phyloP scores from a whole-genome alignment of 169 alveolate genomes.

The Plasmodium knowlesi region DNA sequence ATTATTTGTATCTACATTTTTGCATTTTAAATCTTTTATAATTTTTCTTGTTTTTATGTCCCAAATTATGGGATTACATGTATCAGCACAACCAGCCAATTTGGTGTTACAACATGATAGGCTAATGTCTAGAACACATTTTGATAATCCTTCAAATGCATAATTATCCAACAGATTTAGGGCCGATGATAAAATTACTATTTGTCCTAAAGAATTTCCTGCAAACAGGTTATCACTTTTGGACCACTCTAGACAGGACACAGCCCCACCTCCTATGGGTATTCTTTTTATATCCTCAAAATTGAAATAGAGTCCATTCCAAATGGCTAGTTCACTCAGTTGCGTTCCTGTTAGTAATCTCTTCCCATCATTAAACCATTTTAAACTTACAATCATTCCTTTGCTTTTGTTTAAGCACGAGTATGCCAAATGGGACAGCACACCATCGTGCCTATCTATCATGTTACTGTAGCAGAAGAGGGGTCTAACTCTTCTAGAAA shows the following conservation, averaged over 20 bases:
- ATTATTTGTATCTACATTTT: conserved; percentile 82
- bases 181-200: conserved; percentile 87
- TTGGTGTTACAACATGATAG: conserved; percentile 82
- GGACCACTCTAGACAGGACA: conserved; percentile 86
- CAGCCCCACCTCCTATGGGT: conserved; percentile 88
- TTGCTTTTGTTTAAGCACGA: conserved; percentile 67
- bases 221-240: conserved; percentile 84
- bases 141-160: conserved; percentile 84
- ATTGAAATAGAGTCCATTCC: conserved; percentile 89
- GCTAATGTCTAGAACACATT: conserved; percentile 81
- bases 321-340: conserved; percentile 88
- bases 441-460: conserved; percentile 73
- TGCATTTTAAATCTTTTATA: conserved; percentile 79
- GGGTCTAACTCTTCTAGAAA: conserved; percentile 42
- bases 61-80: conserved; percentile 86
- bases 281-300: conserved; percentile 90
- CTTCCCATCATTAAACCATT: conserved; percentile 91
- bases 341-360: conserved; percentile 90
- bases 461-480: conserved; percentile 65
- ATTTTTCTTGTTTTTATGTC: conserved; percentile 80
- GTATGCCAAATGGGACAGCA: conserved; percentile 43
- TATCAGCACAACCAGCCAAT: conserved; percentile 86
- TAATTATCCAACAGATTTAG: conserved; percentile 83
- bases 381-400: conserved; percentile 50
- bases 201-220: conserved; percentile 86